Evolutionary conservation across 2,329 filamentous ascomycete species (phyloP).

Genomic region (Penicillium sp.): DNA sequence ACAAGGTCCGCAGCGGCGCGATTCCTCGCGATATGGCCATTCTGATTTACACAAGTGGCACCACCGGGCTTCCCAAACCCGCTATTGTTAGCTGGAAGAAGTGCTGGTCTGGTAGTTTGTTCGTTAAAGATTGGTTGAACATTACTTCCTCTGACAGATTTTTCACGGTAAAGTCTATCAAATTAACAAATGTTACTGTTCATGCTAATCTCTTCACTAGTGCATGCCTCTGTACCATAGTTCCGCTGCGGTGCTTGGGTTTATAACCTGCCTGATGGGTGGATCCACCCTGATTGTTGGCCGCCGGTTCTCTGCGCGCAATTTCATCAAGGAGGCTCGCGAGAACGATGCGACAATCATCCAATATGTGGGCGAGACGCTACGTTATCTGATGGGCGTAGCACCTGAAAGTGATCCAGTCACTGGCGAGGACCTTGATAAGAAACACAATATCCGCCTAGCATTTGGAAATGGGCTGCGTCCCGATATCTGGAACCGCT

Average conservation of each 20-base stretch:
- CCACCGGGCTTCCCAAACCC: constrained; percentile 78
- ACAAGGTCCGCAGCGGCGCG: constrained; percentile 55
- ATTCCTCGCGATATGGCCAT: constrained; percentile 60
- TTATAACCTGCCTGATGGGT: constrained; percentile 58
- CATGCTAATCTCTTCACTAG: constrained; percentile 39
- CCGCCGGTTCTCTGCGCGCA: constrained; percentile 72
- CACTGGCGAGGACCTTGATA: constrained; percentile 68
- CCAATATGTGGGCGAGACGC: constrained; percentile 86
- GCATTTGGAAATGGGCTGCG: constrained; percentile 84
- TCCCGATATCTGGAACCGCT: constrained; percentile 79
- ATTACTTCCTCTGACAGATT: constrained; percentile 65
- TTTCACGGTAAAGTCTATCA: constrained; percentile 60
- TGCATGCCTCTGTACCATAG: constrained; percentile 90
- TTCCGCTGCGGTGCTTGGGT: constrained; percentile 69
- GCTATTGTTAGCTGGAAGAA: constrained; percentile 75
- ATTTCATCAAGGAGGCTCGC: constrained; percentile 76
- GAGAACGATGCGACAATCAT: constrained; percentile 69
- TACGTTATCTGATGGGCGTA: constrained; percentile 73
- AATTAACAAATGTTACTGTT: neutral
- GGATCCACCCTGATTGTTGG: constrained; percentile 70
- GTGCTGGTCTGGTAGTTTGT: constrained; percentile 52
- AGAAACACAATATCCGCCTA: constrained; percentile 66
- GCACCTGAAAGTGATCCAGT: constrained; percentile 59
- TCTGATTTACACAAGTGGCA: constrained; percentile 83
- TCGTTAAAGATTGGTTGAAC: constrained; percentile 56